Evolutionary conservation across 2,329 filamentous ascomycete genomes (phyloP).

Genomic region (Ophiostoma pallidulum): DNA sequence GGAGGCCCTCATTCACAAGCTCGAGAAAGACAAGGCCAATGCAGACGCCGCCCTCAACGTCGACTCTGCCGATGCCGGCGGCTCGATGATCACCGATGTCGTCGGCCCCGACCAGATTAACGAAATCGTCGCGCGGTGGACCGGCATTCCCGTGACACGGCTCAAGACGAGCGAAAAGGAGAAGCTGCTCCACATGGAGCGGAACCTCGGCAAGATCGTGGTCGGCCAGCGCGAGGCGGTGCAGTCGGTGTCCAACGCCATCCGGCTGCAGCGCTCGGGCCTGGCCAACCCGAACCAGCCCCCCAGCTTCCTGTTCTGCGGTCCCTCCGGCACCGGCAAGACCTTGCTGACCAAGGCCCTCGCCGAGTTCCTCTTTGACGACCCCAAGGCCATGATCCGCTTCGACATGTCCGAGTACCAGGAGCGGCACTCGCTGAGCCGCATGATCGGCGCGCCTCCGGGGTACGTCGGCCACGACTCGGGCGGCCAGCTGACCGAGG

Average conservation of each 20-base stretch:
- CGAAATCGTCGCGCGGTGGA: slow-evolving; percentile 94
- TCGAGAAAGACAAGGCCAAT: slow-evolving; percentile 71
- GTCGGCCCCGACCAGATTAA: slow-evolving; percentile 98
- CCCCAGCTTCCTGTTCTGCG: slow-evolving; percentile 96
- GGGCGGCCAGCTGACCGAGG: slow-evolving; percentile 91
- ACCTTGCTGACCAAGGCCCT: slow-evolving; percentile 93
- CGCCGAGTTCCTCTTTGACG: slow-evolving; percentile 96
- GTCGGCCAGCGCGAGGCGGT: slow-evolving; percentile 94
- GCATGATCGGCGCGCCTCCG: slow-evolving; percentile 96
- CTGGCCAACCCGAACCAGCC: slow-evolving; percentile 94
- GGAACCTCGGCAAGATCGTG: slow-evolving; percentile 70
- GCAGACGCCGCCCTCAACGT: slow-evolving; percentile 63
- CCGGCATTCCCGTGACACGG: slow-evolving; percentile 92
- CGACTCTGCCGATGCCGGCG: slow-evolving; percentile 46
- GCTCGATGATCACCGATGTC: slow-evolving; percentile 78
- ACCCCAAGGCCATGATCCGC: slow-evolving; percentile 93
- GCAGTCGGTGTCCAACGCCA: slow-evolving; percentile 85
- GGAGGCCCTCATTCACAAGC: slow-evolving; percentile 64
- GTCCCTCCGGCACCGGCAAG: slow-evolving; percentile 96
- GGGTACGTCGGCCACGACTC: slow-evolving; percentile 96
- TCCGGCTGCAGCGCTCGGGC: slow-evolving; percentile 87
- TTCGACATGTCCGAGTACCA: slow-evolving; percentile 99
- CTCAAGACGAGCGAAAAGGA: slow-evolving; percentile 95
- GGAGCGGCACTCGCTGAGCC: slow-evolving; percentile 85
- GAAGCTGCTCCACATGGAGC: slow-evolving; percentile 97